Evolutionary conservation across 257 asterid species (phyloP), one percentile per base, ranked within the genome.

Genomic region (Scutellaria minor): DNA sequence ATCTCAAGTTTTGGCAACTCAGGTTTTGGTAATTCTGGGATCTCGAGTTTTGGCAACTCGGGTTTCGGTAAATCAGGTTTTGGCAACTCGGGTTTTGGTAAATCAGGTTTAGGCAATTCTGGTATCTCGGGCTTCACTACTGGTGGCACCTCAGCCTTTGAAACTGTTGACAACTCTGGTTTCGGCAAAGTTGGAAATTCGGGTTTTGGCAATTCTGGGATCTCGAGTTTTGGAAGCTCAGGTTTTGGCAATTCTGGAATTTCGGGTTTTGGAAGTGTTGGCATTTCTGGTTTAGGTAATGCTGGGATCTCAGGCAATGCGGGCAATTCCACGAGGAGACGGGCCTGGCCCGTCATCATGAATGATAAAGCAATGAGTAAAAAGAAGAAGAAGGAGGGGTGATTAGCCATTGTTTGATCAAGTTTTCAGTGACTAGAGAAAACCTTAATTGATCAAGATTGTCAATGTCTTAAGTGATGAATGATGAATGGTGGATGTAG

Each of bases 251-350:
- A 1, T n/a, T 64, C 69, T 0, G 63, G 70, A 1, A 61, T 61
- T 4, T 63, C 55, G 31, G 51, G 12, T 14, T 3, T 9, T 22
- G 78, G 78, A 1, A 56, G 12, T 14, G 1, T 9, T 22, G 78
- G 78, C 1, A 56, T 1, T 10, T 56, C 41, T 0, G 42, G 39
- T 37, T 35, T 20, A 0, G 61, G 18, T 18, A 18, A 18, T 18
- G 18, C 18, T 18, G 76, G 76, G n/a, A 63, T 45, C 18, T 55
- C 27, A 24, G 27, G 27, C 27, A 24, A 24, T 24, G 27, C 45
- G 0, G 70, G 66, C 8, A 44, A 39, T 9, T 77, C 81, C 9
- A 78, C 66, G 56, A 78, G 82, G 50, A 44, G 55, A 2, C 81
- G 82, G 11, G 78, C 81, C 65, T 71, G 64, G 6, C 27, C 12